These are phyloP conservation scores for Pyronema omphalodes DNA, from an alignment of 495 filamentous ascomycete species.

Conservation along the genomic window DNA sequence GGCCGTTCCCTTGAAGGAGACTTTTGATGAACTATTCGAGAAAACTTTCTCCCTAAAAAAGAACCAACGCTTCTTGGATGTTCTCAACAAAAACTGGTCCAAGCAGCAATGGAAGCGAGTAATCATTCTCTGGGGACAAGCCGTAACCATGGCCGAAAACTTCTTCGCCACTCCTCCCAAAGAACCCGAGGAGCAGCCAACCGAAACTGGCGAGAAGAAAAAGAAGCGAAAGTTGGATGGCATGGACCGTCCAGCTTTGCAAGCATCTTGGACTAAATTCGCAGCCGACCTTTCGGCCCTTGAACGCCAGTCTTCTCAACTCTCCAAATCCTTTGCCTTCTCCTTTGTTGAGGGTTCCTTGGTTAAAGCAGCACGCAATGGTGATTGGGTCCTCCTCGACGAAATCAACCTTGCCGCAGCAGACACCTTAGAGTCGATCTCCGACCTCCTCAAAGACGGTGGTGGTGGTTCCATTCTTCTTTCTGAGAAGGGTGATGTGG, in stretches of 20 bases:
- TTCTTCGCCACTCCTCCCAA: conserved; percentile 32
- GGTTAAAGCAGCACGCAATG: conserved; percentile 77
- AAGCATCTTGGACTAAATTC: conserved; percentile 64
- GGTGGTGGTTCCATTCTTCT: conserved; percentile 62
- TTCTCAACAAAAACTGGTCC: conserved; percentile 56
- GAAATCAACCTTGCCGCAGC: conserved; percentile 93
- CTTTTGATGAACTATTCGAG: conserved; percentile 77
- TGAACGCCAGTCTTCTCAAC: conserved; percentile 58
- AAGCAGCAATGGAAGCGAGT: conserved; percentile 70
- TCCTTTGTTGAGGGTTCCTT: conserved; percentile 90
- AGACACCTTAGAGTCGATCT: conserved; percentile 84
- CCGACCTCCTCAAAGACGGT: conserved; percentile 56
- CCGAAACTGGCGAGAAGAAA: conserved; percentile 35
- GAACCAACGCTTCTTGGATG: conserved; percentile 69
- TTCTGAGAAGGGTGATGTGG: conserved; percentile 77
- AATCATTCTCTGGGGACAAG: conserved; percentile 73
- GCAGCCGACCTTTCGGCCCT: conserved; percentile 56
- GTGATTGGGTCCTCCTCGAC: conserved; percentile 94
- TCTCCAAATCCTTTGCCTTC: conserved; percentile 74
- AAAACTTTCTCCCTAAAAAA: conserved; percentile 67
- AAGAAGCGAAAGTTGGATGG: conserved; percentile 58
- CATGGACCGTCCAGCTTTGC: conserved; percentile 43
- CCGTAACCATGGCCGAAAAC: conserved; percentile 67
- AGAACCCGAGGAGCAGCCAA: conserved; percentile 23
- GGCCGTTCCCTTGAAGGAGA: conserved; percentile 75